Conservation (phyloP, 345 rosid genomes). For the Gossypium stocksii region DNA sequence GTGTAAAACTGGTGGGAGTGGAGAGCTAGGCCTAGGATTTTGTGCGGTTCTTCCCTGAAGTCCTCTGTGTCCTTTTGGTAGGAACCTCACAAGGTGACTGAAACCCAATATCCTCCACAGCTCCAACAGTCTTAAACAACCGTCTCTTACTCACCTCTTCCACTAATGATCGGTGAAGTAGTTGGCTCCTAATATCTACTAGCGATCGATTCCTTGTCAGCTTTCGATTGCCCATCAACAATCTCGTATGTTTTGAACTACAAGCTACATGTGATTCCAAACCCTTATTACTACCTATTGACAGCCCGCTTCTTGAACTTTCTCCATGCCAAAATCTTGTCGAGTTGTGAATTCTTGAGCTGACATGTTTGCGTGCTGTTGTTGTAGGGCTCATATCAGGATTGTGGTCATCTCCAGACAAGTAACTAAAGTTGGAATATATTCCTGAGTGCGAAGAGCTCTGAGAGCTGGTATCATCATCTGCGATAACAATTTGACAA, state of each 20-base stretch:
- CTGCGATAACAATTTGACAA: constrained; percentile 36
- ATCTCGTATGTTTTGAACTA: constrained; percentile 32
- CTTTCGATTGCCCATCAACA: constrained; percentile 25
- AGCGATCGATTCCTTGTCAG: constrained; percentile 63
- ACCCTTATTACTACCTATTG: constrained; percentile 19
- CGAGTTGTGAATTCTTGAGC: constrained; percentile 30
- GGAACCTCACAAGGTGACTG: constrained; percentile 49
- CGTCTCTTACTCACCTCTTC: constrained; percentile 64
- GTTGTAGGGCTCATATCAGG: constrained; percentile 25
- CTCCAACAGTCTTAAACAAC: constrained; percentile 67
- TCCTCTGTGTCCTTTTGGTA: constrained; percentile 16
- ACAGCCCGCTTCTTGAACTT: constrained; percentile 32
- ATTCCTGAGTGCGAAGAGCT: constrained; percentile 61
- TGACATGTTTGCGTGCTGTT: constrained; percentile 20
- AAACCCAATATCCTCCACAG: constrained; percentile 65
- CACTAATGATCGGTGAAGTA: constrained; percentile 46
- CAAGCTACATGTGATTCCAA: constrained; percentile 35
- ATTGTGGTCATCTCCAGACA: constrained; percentile 40
- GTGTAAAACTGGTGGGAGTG: constrained; percentile 2
- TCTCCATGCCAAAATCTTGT: constrained; percentile 46
- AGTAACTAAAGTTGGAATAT: constrained; percentile 51
- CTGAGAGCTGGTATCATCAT: constrained; percentile 66
- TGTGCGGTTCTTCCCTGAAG: constrained; percentile 23
- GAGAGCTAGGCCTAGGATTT: constrained; percentile 20
- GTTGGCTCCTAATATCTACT: constrained; percentile 59